phyloP scores from a whole-genome alignment of 371 early-diverging fungal genomes.

The Mortierella sp. region DNA sequence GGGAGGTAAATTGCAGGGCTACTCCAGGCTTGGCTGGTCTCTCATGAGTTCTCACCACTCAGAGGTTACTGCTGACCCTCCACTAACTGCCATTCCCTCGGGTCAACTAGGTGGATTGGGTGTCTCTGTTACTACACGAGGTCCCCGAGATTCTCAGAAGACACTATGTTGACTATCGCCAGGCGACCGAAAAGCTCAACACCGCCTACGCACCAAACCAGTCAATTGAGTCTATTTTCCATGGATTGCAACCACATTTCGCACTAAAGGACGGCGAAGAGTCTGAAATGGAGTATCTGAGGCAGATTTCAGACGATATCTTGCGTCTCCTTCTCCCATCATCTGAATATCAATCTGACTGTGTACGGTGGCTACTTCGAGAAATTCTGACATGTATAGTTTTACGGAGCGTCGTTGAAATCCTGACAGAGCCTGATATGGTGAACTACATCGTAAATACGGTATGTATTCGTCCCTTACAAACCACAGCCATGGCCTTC shows the following conservation, averaged over 20 bases:
- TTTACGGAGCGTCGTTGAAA: constrained; percentile 57
- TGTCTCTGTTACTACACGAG: constrained; percentile 60
- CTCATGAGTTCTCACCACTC: neutral
- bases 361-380: constrained; percentile 64
- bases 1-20: constrained; percentile 53
- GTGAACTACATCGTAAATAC: constrained; percentile 68
- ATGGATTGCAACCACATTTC: constrained; percentile 73
- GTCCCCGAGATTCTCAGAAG: constrained; percentile 61
- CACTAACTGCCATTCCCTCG: neutral
- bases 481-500: neutral
- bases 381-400: constrained; percentile 65
- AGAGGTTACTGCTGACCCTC: neutral
- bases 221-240: constrained; percentile 59
- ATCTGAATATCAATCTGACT: constrained; percentile 61
- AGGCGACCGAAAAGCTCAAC: constrained; percentile 57
- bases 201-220: constrained; percentile 64
- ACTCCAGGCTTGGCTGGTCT: neutral
- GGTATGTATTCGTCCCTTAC: constrained; percentile 34
- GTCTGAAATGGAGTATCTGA: constrained; percentile 61
- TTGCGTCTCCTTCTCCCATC: constrained; percentile 55
- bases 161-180: constrained; percentile 65
- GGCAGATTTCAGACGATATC: constrained; percentile 59
- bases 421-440: constrained; percentile 66
- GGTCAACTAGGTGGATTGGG: constrained; percentile 66
- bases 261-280: constrained; percentile 59